Percentiles rank a stretch among this genome's conserved stretches.
Evolutionary conservation across 2,329 filamentous ascomycete species (phyloP).

Genomic region (Akanthomyces muscarius): DNA sequence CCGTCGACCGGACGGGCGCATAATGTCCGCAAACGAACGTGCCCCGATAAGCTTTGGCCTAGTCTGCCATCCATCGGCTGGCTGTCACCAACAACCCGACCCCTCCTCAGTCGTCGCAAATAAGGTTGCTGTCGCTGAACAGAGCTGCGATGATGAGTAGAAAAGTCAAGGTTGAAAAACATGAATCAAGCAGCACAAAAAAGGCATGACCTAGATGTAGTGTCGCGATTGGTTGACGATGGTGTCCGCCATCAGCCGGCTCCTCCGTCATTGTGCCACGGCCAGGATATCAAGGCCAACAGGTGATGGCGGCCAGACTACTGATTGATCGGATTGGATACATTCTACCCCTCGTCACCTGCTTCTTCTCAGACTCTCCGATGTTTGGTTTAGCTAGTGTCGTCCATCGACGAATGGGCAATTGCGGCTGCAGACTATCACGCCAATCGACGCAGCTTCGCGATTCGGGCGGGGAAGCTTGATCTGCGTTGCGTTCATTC

Average conservation of each 20-base stretch:
- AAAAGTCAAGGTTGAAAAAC: not conserved
- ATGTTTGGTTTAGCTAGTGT: not conserved
- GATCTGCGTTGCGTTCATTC: not conserved
- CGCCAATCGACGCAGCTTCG: not conserved
- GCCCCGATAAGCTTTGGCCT: constrained; percentile 10
- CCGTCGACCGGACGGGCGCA: not conserved
- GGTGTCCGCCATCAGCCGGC: not conserved
- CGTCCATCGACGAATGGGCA: not conserved
- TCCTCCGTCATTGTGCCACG: not conserved
- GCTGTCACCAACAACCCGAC: not conserved
- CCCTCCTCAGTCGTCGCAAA: not conserved
- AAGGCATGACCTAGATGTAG: not conserved
- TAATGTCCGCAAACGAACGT: not conserved
- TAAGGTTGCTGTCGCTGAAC: not conserved
- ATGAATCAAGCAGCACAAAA: too few species aligned
- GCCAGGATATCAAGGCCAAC: not conserved
- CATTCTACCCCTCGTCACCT: not conserved
- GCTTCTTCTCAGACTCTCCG: too few species aligned
- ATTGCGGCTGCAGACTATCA: not conserved
- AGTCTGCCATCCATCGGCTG: not conserved
- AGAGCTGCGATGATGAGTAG: too few species aligned
- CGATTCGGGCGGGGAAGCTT: not conserved
- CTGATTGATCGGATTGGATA: not conserved
- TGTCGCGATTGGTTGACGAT: not conserved
- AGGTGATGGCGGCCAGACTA: constrained; percentile 3